These are phyloP conservation scores for Scopulariopsis brevicaulis DNA, from an alignment of 2,329 filamentous ascomycete species.

Conservation along the genomic window DNA sequence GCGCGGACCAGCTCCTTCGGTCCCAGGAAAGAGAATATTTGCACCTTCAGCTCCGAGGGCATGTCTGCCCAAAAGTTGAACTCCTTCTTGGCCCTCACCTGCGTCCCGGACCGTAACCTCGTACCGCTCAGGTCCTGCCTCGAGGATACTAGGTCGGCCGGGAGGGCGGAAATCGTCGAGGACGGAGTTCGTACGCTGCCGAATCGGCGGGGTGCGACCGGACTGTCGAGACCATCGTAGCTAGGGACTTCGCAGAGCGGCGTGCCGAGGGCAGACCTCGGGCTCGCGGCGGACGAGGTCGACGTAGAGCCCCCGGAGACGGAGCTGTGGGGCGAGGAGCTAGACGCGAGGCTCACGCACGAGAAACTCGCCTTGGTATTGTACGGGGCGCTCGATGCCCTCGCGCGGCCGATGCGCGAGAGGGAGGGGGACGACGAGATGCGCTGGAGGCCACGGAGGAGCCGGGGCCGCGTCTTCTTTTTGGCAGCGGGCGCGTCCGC, in stretches of 20 bases:
- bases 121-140: conserved; percentile 11
- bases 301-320: conserved; percentile 23
- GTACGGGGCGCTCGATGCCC: conserved; percentile 60
- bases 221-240: conserved; percentile 30
- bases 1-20: conserved; percentile 73
- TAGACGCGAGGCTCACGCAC: conserved; percentile 39
- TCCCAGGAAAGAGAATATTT: conserved; percentile 63
- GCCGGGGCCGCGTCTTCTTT: conserved; percentile 38
- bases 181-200: conserved; percentile 30
- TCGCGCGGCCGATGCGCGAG: conserved; percentile 47
- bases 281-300: conserved; percentile 20
- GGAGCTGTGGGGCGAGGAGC: conserved; percentile 16
- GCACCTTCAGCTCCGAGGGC: conserved; percentile 71
- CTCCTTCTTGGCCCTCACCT: conserved; percentile 16
- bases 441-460: conserved; percentile 65
- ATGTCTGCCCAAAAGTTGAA: conserved; percentile 69
- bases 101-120: neutral
- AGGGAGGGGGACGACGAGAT: conserved; percentile 74
- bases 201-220: conserved; percentile 39
- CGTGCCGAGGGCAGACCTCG: conserved; percentile 16
- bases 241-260: conserved; percentile 26
- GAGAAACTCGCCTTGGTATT: conserved; percentile 39
- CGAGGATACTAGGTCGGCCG: conserved; percentile 45
- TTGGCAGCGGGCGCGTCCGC: neutral
- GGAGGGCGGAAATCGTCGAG: conserved; percentile 46